A percentile compares a stretch with the other conserved stretches of the same genome.
These are phyloP conservation scores for Trypanosoma melophagium DNA, from an alignment of 208 protist species.

Conservation along the genomic window DNA sequence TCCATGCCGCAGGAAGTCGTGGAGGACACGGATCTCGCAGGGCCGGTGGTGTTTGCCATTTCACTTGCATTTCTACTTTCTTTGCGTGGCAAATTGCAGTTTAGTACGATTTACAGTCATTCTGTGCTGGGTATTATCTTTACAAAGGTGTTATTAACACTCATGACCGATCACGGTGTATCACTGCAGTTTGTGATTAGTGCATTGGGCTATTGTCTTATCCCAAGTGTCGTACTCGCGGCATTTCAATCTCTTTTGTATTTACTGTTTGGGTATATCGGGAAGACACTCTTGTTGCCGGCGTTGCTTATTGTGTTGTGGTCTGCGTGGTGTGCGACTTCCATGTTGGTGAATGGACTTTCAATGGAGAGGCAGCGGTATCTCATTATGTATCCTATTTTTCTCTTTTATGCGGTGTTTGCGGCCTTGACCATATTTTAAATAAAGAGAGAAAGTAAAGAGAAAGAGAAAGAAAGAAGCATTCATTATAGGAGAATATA, in stretches of 20 bases:
- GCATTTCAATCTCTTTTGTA: slow-evolving; percentile 41
- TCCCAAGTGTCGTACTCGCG: slow-evolving; percentile 73
- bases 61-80: slow-evolving; percentile 67
- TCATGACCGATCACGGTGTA: slow-evolving; percentile 63
- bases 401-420: slow-evolving; percentile 85
- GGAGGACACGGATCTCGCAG: slow-evolving; percentile 73
- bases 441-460: slow-evolving; percentile 8
- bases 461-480: slow-evolving; percentile 10
- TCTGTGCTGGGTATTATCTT: slow-evolving; percentile 68
- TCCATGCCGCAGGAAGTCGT: slow-evolving; percentile 28
- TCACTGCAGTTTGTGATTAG: slow-evolving; percentile 74
- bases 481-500: too few relatives aligned
- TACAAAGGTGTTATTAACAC: slow-evolving; percentile 69
- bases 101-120: slow-evolving; percentile 82
- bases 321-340: slow-evolving; percentile 81
- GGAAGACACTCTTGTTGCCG: slow-evolving; percentile 34
- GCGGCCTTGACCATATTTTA: slow-evolving; percentile 77
- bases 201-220: slow-evolving; percentile 73
- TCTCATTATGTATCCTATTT: slow-evolving; percentile 75
- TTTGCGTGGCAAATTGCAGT: slow-evolving; percentile 77
- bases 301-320: slow-evolving; percentile 63
- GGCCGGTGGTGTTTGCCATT: slow-evolving; percentile 73
- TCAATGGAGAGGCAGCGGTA: slow-evolving; percentile 66
- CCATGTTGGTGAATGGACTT: slow-evolving; percentile 59
- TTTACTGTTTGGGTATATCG: slow-evolving; percentile 36